Base-by-base conservation (phyloP, 208 protist species). In the Plasmodiophora brassicae region DNA sequence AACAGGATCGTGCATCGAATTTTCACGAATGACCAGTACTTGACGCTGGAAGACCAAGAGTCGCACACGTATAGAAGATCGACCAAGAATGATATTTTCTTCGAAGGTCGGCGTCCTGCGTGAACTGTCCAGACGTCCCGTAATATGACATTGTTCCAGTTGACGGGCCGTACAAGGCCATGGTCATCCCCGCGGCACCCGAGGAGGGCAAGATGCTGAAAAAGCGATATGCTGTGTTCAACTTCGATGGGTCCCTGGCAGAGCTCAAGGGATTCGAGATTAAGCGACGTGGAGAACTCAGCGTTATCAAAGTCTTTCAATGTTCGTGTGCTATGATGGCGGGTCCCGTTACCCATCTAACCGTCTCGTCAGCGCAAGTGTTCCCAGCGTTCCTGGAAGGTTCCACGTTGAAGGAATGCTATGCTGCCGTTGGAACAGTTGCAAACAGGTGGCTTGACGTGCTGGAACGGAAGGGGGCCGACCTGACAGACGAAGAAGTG, bases 251-350 rank as follows among this genome's bases (percentile, higher is more conserved):
- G 35, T 86, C 90, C 39, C 92, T 99, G n/a, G 96, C 97, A 14
- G 99, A 99, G 92, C 94, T 99, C 0, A 99, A 99, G 90, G 99
- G 99, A 1, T 99, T 99, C 90, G 99, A 99, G 93, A 91, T 99
- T n/a, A 99, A 99, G 93, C 95, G 99, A 45, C 94, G 98, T 88
- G 99, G 99, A n/a, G 98, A 99, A 94, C 94, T 99, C 41, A 95
- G 98, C 93, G 92, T 99, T 32, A 97, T 99, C 92, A 99, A 99
- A 90, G 93, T 98, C 65, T 99, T 99, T 92, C 98, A 99, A 92
- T 94, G 93, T 78, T 38, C 41, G 65, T 32, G 5, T 78, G 41
- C 32, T 36, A 5, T 78, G 20, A 38, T 38, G 10, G 32, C 41
- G 65, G 8, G 91, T 98, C 84, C 86, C 46, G 20, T 57, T 57